A percentile compares a stretch with the other conserved stretches of the same genome.
These are phyloP conservation scores for Polychytrium aggregatum DNA, from an alignment of 192 early-diverging fungal genomes.

Conservation along the genomic window DNA sequence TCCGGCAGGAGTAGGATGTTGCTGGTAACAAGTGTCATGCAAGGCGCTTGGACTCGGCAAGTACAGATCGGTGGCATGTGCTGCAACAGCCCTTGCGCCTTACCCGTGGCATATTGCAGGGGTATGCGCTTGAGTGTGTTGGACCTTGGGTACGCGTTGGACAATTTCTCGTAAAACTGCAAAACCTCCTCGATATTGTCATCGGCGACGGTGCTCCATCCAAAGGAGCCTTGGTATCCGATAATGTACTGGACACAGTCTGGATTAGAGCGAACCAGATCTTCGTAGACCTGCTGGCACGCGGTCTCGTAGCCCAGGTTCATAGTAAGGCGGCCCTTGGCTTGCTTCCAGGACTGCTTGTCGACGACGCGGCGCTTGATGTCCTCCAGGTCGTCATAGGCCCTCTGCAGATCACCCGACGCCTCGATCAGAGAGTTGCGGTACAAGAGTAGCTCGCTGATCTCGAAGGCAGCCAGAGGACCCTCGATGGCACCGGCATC, in stretches of 20 bases:
- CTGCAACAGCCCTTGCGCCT: too few relatives aligned
- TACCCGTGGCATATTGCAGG: constrained; percentile 62
- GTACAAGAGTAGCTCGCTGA: constrained; percentile 78
- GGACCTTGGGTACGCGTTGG: constrained; percentile 66
- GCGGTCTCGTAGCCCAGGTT: constrained; percentile 55
- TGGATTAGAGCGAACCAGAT: constrained; percentile 69
- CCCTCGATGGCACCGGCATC: constrained; percentile 7
- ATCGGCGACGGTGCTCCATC: too few relatives aligned
- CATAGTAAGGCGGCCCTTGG: constrained; percentile 52
- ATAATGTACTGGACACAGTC: constrained; percentile 69
- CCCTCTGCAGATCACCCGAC: constrained; percentile 59
- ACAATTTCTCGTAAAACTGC: constrained; percentile 36
- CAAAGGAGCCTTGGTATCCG: too few relatives aligned
- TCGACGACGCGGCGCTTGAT: constrained; percentile 70
- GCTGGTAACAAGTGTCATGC: too few relatives aligned
- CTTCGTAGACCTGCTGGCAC: constrained; percentile 63
- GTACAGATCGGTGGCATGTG: too few relatives aligned
- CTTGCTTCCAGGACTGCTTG: constrained; percentile 56
- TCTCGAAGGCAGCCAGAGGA: constrained; percentile 43
- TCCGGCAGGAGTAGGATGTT: neutral
- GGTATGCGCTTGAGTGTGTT: constrained; percentile 68
- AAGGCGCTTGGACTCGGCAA: too few relatives aligned
- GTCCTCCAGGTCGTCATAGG: constrained; percentile 64
- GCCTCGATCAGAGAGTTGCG: constrained; percentile 79
- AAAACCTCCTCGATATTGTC: constrained; percentile 12